Conservation (phyloP, 1,139 yeast genomes). For the Scheffersomyces lignicola region DNA sequence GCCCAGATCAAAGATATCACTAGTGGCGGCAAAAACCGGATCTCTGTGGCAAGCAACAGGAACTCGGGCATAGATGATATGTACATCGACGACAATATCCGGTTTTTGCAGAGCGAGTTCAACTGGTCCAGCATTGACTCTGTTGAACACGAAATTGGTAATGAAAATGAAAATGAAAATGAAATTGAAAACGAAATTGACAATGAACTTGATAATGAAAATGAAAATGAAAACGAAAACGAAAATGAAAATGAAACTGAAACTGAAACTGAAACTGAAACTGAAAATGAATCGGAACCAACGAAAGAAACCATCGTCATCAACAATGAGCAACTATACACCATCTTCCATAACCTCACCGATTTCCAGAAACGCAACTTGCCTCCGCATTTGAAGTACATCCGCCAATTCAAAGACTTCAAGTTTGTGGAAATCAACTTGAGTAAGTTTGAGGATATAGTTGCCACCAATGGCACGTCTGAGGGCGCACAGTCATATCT, state of each 20-base stretch:
- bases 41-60: slow-evolving; percentile 14
- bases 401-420: slow-evolving; percentile 42
- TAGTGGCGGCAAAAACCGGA: slow-evolving; percentile 13
- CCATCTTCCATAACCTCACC: slow-evolving; percentile 26
- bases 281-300: slow-evolving; percentile 4
- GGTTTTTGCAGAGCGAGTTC: slow-evolving; percentile 32
- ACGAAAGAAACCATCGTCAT: slow-evolving; percentile 20
- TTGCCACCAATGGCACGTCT: neutral
- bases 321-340: slow-evolving; percentile 30
- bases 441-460: slow-evolving; percentile 31
- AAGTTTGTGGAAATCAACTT: slow-evolving; percentile 32
- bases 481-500: neutral
- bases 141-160: slow-evolving; percentile 8
- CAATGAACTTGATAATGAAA: neutral
- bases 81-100: slow-evolving; percentile 38
- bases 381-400: slow-evolving; percentile 40
- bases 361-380: slow-evolving; percentile 30
- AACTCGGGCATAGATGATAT: slow-evolving; percentile 18
- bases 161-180: slow-evolving; percentile 8
- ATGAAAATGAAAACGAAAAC: neutral
- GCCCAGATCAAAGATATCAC: slow-evolving; percentile 34
- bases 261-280: neutral
- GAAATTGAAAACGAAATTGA: slow-evolving; percentile 10
- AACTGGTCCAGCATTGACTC: slow-evolving; percentile 29
- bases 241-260: neutral